Evolutionary conservation across 169 alveolate species (phyloP), one percentile per base, ranked within the genome.

Genomic region (Plasmodium malariae): DNA sequence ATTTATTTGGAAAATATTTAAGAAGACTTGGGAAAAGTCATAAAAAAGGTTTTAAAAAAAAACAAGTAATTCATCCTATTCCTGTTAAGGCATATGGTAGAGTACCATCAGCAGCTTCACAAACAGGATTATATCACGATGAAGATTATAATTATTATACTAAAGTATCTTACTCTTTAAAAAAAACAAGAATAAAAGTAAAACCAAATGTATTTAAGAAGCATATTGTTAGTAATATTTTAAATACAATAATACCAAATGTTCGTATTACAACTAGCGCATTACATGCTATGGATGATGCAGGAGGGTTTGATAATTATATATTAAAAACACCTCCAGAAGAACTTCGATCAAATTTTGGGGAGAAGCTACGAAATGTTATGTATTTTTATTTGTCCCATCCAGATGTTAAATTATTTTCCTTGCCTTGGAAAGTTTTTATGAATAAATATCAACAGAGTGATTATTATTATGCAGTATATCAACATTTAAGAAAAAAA

Each of bases 51-150:
- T 96, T 94, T 92, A 96, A 96, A 85, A 94, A 94, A 87, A 88
- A 91, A 89, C 96, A 94, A 49, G 70, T 96, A 74, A 91, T 93
- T 68, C 95, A 94, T 32, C 97, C 97, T 37, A 93, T 96, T n/a
- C 98, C 98, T 63, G 98, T 95, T 26, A 96, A 96, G 88, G 97
- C 97, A 14, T 96, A 96, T 87, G 98, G 97, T 19, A 72, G 98
- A 54, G 94, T 89, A 21, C 98, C 98, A 19, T 93, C 97, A 11
- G 96, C 96, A n/a, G 95, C 98, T 17, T 94, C 97, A 36, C 97
- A 95, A 88, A 95, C 96, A 24, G 96, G 96, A 40, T 92, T 96
- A 37, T 96, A 93, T 76, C 97, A 95, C 72, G 97, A 96, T 88
- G 98, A 96, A 59, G 98, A 96, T 74, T 96, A 70, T 92, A 95